phyloP scores from a whole-genome alignment of 805 yeast species.

The Pichia cephalocereana region DNA sequence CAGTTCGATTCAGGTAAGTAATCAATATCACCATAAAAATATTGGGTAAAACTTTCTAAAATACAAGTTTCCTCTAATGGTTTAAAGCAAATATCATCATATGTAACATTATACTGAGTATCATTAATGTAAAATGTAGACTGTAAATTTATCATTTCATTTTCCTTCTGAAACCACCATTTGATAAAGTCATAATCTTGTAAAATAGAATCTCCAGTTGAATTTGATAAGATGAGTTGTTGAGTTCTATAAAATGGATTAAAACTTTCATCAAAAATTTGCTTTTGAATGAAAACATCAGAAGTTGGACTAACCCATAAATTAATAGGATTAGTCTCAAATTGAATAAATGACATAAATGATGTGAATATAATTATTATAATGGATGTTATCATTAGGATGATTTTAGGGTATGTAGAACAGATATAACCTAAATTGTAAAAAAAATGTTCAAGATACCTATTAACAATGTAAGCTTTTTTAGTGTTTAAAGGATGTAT shows the following conservation, averaged over 20 bases:
- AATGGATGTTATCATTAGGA: constrained; percentile 34
- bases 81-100: constrained; percentile 70
- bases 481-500: constrained; percentile 15
- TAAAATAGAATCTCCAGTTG: constrained; percentile 56
- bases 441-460: constrained; percentile 38
- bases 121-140: constrained; percentile 10
- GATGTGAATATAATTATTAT: constrained; percentile 39
- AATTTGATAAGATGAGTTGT: constrained; percentile 67
- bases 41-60: constrained; percentile 82
- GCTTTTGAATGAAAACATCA: constrained; percentile 57
- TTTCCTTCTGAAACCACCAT: constrained; percentile 89
- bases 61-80: constrained; percentile 78
- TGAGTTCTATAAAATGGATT: constrained; percentile 90
- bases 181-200: constrained; percentile 52
- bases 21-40: constrained; percentile 57
- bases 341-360: constrained; percentile 41
- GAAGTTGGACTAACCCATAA: constrained; percentile 85
- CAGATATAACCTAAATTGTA: constrained; percentile 48
- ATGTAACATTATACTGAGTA: constrained; percentile 20
- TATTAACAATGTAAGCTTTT: constrained; percentile 39
- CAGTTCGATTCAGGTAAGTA: constrained; percentile 45
- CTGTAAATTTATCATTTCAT: constrained; percentile 33
- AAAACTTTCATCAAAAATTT: constrained; percentile 66
- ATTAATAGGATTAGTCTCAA: constrained; percentile 74
- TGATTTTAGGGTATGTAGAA: constrained; percentile 48